Percentiles rank a stretch among this genome's conserved stretches.
These are phyloP conservation scores for Juglanconis oblonga DNA, from an alignment of 2,329 filamentous ascomycete genomes.

Conservation along the genomic window DNA sequence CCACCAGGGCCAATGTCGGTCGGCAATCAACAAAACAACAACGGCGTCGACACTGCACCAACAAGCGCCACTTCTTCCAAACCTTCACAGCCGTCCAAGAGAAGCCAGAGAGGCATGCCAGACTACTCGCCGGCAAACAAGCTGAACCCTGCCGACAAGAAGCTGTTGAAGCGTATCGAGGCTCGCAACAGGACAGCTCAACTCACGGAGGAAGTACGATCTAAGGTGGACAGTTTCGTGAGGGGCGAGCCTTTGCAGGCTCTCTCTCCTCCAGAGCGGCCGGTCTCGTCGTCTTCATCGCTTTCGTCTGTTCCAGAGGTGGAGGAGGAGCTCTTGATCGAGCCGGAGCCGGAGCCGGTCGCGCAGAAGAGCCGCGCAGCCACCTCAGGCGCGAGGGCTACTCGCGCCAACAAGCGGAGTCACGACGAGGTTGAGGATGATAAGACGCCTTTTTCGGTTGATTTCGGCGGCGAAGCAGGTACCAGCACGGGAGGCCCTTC, in stretches of 20 bases:
- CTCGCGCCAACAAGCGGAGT: constrained; percentile 49
- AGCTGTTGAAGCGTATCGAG: constrained; percentile 2
- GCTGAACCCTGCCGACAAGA: constrained; percentile 12
- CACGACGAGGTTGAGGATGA: constrained; percentile 54
- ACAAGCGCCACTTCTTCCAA: neutral
- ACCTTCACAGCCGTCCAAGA: constrained; percentile 7
- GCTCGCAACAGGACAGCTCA: constrained; percentile 5
- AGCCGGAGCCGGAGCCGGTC: constrained; percentile 2
- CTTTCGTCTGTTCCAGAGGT: constrained; percentile 19
- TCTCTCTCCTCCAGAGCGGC: constrained; percentile 2
- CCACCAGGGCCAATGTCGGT: constrained; percentile 6
- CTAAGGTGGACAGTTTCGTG: constrained; percentile 8
- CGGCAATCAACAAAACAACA: neutral
- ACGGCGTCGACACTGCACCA: neutral
- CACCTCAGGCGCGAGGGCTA: constrained; percentile 37
- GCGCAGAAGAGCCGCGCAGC: neutral
- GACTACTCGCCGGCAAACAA: constrained; percentile 15
- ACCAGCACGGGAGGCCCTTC: constrained; percentile 49
- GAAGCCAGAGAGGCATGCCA: constrained; percentile 14
- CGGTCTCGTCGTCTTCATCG: constrained; percentile 10
- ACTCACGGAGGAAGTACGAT: constrained; percentile 10
- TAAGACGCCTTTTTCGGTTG: constrained; percentile 50
- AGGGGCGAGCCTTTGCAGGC: constrained; percentile 5
- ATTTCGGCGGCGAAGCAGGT: constrained; percentile 46
- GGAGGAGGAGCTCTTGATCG: constrained; percentile 20